Evolutionary conservation across 148 eudicot genomes (phyloP).

Genomic region (Rhododendron vialii): DNA sequence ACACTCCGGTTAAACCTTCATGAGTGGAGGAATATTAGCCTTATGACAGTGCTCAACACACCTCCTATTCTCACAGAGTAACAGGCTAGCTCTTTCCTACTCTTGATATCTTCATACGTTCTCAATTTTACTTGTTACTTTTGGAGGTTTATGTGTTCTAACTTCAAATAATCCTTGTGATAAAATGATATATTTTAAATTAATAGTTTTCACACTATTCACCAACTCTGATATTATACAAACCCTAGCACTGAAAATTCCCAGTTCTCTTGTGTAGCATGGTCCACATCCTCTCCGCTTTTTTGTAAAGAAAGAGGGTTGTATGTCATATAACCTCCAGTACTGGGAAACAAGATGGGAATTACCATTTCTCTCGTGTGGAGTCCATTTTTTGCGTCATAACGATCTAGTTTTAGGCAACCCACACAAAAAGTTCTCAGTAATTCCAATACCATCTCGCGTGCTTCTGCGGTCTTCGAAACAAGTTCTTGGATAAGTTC

Average conservation of each 20-base stretch:
- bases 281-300: background rate
- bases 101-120: background rate
- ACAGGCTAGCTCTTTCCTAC: background rate
- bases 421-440: background rate
- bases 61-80: background rate
- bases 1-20: background rate
- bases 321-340: background rate
- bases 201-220: background rate
- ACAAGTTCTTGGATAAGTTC: background rate
- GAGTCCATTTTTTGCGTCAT: background rate
- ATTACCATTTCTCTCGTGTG: background rate
- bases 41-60: background rate
- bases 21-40: background rate
- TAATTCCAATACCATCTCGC: background rate
- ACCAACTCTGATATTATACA: background rate
- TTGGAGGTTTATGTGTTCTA: background rate
- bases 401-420: background rate
- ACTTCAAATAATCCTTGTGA: background rate
- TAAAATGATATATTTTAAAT: background rate
- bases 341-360: background rate
- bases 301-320: background rate
- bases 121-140: background rate
- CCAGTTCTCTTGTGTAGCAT: background rate
- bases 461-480: background rate
- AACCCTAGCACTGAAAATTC: background rate